Percentiles rank a stretch among this genome's conserved stretches.
These are phyloP conservation scores for Neurospora sp. DNA, from an alignment of 495 filamentous ascomycete species.

Conservation along the genomic window DNA sequence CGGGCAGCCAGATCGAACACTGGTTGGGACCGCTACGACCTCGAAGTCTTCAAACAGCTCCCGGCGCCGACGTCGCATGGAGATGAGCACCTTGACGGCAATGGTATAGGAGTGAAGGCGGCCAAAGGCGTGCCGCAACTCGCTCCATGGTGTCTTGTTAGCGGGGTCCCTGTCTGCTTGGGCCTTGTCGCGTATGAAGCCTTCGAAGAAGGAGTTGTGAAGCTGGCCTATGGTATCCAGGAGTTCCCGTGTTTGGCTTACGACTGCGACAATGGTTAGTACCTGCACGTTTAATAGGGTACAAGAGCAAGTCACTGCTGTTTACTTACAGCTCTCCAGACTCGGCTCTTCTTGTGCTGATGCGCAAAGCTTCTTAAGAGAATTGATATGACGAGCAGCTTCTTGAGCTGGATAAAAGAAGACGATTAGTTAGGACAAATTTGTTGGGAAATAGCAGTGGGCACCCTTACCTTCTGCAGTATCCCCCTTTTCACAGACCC, in stretches of 20 bases:
- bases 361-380: neutral
- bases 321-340: neutral
- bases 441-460: neutral
- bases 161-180: neutral
- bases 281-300: no score
- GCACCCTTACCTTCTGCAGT: neutral
- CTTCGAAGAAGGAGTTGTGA: neutral
- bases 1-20: neutral
- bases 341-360: neutral
- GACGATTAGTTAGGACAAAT: no score
- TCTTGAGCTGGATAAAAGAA: neutral
- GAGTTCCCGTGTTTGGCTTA: neutral
- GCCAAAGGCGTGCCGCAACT: conserved; percentile 3
- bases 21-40: conserved; percentile 1
- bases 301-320: no score
- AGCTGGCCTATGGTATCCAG: neutral
- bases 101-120: conserved; percentile 9
- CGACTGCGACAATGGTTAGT: no score
- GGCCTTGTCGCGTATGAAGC: neutral
- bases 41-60: conserved; percentile 6
- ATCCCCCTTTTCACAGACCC: neutral
- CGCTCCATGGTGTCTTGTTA: conserved; percentile 4
- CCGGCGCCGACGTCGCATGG: neutral
- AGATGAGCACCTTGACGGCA: conserved; percentile 1
- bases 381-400: neutral